These are phyloP conservation scores for Benincasa hispida DNA, from an alignment of 306 rosid genomes.

Conservation along the genomic window DNA sequence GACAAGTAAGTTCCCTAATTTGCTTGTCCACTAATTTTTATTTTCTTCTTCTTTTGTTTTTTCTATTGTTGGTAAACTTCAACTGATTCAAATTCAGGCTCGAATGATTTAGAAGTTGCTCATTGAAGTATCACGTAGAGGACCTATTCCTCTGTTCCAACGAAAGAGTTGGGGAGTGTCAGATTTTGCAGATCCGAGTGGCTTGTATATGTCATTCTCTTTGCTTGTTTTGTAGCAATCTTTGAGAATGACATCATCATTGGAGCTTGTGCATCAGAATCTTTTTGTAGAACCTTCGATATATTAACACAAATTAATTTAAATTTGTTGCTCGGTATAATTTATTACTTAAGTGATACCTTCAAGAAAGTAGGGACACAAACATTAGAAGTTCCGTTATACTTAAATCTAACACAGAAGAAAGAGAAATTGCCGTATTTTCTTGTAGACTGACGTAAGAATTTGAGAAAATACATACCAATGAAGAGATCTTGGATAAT, in stretches of 20 bases:
- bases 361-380: not conserved
- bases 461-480: not conserved
- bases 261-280: not conserved
- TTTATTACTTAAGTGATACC: not conserved
- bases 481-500: not conserved
- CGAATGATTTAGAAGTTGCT: not conserved
- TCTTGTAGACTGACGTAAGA: not conserved
- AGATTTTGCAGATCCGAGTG: not conserved
- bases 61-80: not conserved
- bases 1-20: constrained; percentile 59
- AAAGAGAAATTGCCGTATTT: not conserved
- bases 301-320: not conserved
- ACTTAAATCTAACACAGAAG: not conserved
- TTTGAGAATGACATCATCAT: not conserved
- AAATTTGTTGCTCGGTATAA: not conserved
- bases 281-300: not conserved
- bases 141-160: not conserved
- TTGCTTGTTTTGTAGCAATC: not conserved
- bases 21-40: not conserved
- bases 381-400: not conserved
- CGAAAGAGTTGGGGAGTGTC: not conserved
- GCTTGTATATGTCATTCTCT: not conserved
- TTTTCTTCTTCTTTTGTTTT: not conserved
- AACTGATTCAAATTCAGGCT: not conserved
- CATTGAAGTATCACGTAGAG: not conserved